These are phyloP conservation scores for Fraxinus velutina DNA, from an alignment of 305 asterid genomes.

Conservation along the genomic window DNA sequence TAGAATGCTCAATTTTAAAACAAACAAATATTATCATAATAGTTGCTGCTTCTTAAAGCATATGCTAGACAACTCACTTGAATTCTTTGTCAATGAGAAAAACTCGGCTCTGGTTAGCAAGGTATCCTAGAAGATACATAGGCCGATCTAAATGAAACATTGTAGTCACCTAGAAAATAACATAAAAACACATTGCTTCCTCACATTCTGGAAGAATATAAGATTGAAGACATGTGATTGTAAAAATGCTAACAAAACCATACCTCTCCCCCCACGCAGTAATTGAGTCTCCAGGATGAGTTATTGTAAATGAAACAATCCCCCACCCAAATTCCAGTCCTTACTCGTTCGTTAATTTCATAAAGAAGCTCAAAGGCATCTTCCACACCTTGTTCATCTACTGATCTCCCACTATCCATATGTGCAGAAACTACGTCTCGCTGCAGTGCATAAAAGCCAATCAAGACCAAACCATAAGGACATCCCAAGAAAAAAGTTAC, in stretches of 20 bases:
- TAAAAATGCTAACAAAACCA: background rate
- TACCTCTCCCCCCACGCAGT: constrained; percentile 74
- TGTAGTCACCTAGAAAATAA: constrained; percentile 69
- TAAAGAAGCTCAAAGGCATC: constrained; percentile 63
- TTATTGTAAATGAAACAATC: constrained; percentile 60
- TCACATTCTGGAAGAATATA: constrained; percentile 14
- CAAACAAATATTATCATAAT: constrained; percentile 2
- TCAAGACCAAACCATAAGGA: background rate
- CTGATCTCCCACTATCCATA: constrained; percentile 55
- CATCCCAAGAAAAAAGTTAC: constrained; percentile 13
- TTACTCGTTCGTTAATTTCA: constrained; percentile 59
- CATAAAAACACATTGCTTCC: constrained; percentile 19
- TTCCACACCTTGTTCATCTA: constrained; percentile 54
- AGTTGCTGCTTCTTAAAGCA: constrained; percentile 10
- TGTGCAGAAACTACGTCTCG: constrained; percentile 58
- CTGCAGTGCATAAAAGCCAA: constrained; percentile 34
- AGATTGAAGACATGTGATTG: background rate
- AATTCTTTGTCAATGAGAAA: constrained; percentile 93
- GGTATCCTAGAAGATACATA: constrained; percentile 96
- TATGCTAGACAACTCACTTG: constrained; percentile 57
- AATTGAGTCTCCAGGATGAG: constrained; percentile 60
- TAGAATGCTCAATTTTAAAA: background rate
- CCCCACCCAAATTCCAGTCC: constrained; percentile 70
- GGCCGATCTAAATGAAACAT: constrained; percentile 98
- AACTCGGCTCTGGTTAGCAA: constrained; percentile 88